Conservation (phyloP, 768 basidiomycete species). For the Kwoniella europaea region DNA sequence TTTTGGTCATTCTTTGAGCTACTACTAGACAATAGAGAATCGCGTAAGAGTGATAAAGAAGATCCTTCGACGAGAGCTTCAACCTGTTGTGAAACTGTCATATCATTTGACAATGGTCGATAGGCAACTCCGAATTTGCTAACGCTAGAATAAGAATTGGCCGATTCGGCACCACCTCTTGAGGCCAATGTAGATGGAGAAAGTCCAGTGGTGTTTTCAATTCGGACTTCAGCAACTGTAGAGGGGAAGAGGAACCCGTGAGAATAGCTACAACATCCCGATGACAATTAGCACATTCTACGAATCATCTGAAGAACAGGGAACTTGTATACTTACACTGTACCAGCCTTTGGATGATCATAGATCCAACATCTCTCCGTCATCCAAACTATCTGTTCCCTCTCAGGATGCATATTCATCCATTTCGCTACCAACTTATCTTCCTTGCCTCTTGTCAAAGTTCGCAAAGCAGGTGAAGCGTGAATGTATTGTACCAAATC, state of each 20-base stretch:
- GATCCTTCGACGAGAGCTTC: slow-evolving; percentile 95
- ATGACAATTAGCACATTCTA: background rate
- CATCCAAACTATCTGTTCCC: slow-evolving; percentile 78
- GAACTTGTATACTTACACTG: slow-evolving; percentile 69
- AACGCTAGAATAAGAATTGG: slow-evolving; percentile 77
- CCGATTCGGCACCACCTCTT: slow-evolving; percentile 52
- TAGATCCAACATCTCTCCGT: slow-evolving; percentile 97
- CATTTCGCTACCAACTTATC: slow-evolving; percentile 88
- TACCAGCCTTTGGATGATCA: slow-evolving; percentile 91
- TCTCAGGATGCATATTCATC: slow-evolving; percentile 80
- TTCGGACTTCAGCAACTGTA: slow-evolving; percentile 72
- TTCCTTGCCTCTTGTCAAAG: slow-evolving; percentile 77
- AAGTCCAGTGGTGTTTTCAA: slow-evolving; percentile 57
- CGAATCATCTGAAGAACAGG: background rate
- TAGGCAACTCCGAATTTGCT: slow-evolving; percentile 82
- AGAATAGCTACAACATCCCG: slow-evolving; percentile 69
- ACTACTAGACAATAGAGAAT: slow-evolving; percentile 3
- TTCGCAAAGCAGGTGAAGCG: slow-evolving; percentile 71
- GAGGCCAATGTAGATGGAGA: slow-evolving; percentile 47
- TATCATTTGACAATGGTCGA: slow-evolving; percentile 68
- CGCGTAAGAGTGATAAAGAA: slow-evolving; percentile 71
- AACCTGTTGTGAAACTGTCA: slow-evolving; percentile 73
- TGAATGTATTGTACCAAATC: slow-evolving; percentile 85
- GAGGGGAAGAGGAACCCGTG: slow-evolving; percentile 96
- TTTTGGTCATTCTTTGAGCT: slow-evolving; percentile 26